A percentile compares a stretch with the other conserved stretches of the same genome.
Evolutionary conservation across 495 filamentous ascomycete species (phyloP).

Genomic region (Aspergillus nidulans): DNA sequence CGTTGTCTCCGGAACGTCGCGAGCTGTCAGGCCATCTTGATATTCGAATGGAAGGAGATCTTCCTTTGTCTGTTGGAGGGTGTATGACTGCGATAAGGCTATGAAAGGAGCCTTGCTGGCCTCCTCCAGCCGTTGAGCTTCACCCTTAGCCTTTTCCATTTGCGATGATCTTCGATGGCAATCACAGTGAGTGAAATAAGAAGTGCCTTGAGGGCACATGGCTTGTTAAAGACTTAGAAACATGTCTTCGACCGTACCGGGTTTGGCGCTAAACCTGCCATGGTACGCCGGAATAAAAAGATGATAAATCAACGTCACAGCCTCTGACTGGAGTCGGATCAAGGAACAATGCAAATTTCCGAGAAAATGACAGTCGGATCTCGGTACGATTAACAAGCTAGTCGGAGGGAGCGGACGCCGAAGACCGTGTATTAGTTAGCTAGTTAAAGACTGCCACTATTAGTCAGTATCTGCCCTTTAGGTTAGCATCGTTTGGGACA

Average conservation of each 20-base stretch:
- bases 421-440: background rate
- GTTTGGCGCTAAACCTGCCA: background rate
- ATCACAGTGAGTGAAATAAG: background rate
- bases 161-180: background rate
- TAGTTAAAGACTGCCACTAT: background rate
- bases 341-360: background rate
- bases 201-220: background rate
- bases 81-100: slow-evolving; percentile 1
- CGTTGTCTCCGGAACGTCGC: slow-evolving; percentile 8
- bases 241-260: background rate
- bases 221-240: background rate
- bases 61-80: slow-evolving; percentile 11
- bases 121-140: background rate
- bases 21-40: background rate
- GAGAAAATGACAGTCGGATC: background rate
- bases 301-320: slow-evolving; percentile 1
- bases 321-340: background rate
- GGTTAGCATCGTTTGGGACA: background rate
- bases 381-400: background rate
- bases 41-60: background rate
- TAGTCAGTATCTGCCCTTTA: background rate
- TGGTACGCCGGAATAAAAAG: background rate
- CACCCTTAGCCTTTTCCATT: background rate
- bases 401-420: background rate
- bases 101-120: background rate